These are phyloP conservation scores for Orbilia quercus DNA, from an alignment of 2,329 filamentous ascomycete species.

Conservation along the genomic window DNA sequence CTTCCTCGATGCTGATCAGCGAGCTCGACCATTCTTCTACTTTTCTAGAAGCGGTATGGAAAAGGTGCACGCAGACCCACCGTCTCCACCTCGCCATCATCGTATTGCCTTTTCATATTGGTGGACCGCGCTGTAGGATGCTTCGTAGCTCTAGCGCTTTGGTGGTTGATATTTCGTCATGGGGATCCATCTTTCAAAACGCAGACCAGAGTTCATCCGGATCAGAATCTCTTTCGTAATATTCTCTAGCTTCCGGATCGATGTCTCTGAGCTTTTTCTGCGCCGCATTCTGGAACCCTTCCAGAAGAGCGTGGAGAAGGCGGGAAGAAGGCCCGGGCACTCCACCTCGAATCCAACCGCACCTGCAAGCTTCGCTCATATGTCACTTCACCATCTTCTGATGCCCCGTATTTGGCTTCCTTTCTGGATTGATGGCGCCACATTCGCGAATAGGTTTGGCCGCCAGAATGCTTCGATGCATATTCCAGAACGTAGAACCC, in stretches of 20 bases:
- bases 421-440: slow-evolving; percentile 45
- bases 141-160: slow-evolving; percentile 7
- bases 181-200: slow-evolving; percentile 12
- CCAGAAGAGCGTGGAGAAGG: slow-evolving; percentile 48
- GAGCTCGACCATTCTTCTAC: slow-evolving; percentile 30
- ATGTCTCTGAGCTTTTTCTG: slow-evolving; percentile 33
- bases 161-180: slow-evolving; percentile 44
- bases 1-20: slow-evolving; percentile 25
- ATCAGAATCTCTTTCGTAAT: slow-evolving; percentile 51
- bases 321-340: slow-evolving; percentile 56
- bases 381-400: slow-evolving; percentile 42
- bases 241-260: slow-evolving; percentile 37
- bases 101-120: slow-evolving; percentile 35
- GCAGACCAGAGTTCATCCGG: slow-evolving; percentile 36
- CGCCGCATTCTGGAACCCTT: slow-evolving; percentile 55
- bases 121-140: background rate
- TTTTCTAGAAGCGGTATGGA: slow-evolving; percentile 53
- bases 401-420: slow-evolving; percentile 31
- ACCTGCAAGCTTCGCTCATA: slow-evolving; percentile 10
- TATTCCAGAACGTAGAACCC: slow-evolving; percentile 53
- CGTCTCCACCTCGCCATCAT: slow-evolving; percentile 38
- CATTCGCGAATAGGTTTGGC: slow-evolving; percentile 40
- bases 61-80: slow-evolving; percentile 54
- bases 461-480: slow-evolving; percentile 48
- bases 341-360: slow-evolving; percentile 50